Conservation (phyloP, 768 basidiomycete species). For the Pulveroboletus sp. region DNA sequence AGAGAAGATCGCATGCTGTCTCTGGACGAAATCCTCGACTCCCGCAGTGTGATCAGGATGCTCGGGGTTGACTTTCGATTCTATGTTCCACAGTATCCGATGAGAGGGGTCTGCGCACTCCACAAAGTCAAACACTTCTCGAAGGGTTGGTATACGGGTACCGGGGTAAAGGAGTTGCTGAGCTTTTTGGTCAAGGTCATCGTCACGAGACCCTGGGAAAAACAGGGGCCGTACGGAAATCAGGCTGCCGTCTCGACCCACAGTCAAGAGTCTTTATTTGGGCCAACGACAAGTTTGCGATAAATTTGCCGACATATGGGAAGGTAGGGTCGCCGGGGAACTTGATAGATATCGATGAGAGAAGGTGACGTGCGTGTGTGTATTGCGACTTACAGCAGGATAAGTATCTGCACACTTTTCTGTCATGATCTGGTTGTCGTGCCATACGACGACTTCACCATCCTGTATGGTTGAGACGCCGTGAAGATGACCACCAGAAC, state of each 20-base stretch:
- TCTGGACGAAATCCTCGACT: conserved; percentile 57
- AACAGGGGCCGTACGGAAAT: conserved; percentile 47
- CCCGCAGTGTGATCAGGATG: conserved; percentile 46
- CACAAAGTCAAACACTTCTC: conserved; percentile 73
- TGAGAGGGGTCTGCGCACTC: conserved; percentile 65
- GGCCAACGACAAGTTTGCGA: conserved; percentile 73
- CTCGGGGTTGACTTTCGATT: conserved; percentile 67
- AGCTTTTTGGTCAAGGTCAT: conserved; percentile 34
- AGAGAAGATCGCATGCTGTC: conserved; percentile 54
- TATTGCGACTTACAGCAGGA: conserved; percentile 46
- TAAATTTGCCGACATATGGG: conserved; percentile 72
- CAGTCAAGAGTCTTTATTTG: conserved; percentile 81
- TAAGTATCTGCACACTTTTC: conserved; percentile 67
- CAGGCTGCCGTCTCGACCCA: conserved; percentile 56
- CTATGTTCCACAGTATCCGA: conserved; percentile 67
- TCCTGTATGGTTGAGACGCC: conserved; percentile 43
- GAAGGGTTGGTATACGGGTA: conserved; percentile 65
- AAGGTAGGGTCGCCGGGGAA: conserved; percentile 53
- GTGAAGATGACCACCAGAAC: neutral
- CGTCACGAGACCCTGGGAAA: neutral
- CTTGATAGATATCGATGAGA: conserved; percentile 31
- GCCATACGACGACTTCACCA: conserved; percentile 74
- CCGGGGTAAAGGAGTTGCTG: conserved; percentile 63
- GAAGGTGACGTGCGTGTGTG: neutral
- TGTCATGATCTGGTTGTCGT: conserved; percentile 61